Evolutionary conservation across 2,329 filamentous ascomycete genomes (phyloP).

Genomic region (Graphilbum fragrans): DNA sequence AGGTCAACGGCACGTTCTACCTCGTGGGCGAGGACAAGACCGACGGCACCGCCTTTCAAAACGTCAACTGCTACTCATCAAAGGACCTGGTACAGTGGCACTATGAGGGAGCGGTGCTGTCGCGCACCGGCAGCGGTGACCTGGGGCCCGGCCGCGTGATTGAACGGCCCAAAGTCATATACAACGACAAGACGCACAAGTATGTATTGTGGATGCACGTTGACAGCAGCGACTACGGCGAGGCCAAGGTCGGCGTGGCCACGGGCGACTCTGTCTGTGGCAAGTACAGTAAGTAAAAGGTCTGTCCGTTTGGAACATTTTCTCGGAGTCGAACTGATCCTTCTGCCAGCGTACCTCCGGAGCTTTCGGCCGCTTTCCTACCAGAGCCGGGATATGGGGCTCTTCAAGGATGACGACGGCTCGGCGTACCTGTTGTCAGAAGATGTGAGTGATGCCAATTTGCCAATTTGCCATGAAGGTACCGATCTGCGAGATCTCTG

Average conservation of each 20-base stretch:
- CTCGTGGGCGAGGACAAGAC: conserved; percentile 61
- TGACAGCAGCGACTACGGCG: conserved; percentile 33
- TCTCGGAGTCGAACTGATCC: not conserved
- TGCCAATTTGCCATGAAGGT: not conserved
- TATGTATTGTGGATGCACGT: conserved; percentile 53
- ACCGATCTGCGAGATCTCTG: not conserved
- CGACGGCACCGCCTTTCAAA: conserved; percentile 47
- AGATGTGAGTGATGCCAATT: conserved; percentile 47
- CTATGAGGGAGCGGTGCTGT: conserved; percentile 12
- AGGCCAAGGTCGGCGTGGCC: conserved; percentile 14
- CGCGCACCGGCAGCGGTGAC: conserved; percentile 10
- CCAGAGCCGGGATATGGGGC: conserved; percentile 35
- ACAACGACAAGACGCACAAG: conserved; percentile 42
- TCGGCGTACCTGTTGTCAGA: conserved; percentile 49
- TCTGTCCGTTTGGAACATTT: no score
- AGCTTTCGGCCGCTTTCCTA: conserved; percentile 20
- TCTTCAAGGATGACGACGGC: conserved; percentile 51
- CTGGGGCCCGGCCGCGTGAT: conserved; percentile 37
- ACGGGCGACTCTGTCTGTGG: conserved; percentile 45
- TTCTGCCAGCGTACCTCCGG: conserved; percentile 10
- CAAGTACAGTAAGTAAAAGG: conserved; percentile 26
- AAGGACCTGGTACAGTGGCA: conserved; percentile 43
- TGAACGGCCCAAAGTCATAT: conserved; percentile 58
- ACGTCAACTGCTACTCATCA: conserved; percentile 57
- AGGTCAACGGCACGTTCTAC: conserved; percentile 48